Base-by-base conservation (phyloP, 306 rosid genomes). In the Purshia tridentata region DNA sequence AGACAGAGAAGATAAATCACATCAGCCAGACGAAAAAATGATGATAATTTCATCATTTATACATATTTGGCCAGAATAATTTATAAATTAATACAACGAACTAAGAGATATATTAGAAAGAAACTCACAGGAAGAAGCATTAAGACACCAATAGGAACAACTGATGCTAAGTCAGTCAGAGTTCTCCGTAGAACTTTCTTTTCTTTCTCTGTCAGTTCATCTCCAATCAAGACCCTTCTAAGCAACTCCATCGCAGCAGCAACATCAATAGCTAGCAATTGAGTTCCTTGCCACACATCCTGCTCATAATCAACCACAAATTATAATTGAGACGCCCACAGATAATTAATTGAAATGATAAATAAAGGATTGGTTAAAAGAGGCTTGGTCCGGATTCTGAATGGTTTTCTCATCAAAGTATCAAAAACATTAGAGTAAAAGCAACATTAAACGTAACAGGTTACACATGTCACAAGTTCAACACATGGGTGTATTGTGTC, bases 261-360 rank as follows among this genome's bases (percentile, higher is more conserved):
- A 77, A 87, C 89, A 16, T 94, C 99, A 69, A 91, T 83, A 70
- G 96, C 99, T 19, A 94, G 84, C 72, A 94, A 94, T 69, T 91
- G 99, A 58, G 99, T 94, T 79, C 99, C 99, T 86, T 94, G 99
- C 97, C 89, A 91, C 58, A 94, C 96, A 88, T 91, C 97, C 99
- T 94, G 89, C 78, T 67, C 72, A 19, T 22, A 69, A 78, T 60
- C 20, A 29, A 29, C 35, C 35, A 29, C 35, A 29, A 29, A 29
- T 29, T 29, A 29, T 29, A 29, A 2, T 3, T 1, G 35, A 29
- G 35, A 29, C 35, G 35, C 1, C 35, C 35, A 29, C 35, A 29
- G 35, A 29, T 29, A 29, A 29, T 29, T 29, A 29, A 29, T 29
- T 29, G 35, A 29, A 29, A 29, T 29, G 35, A 29, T 29, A 29